A percentile compares a stretch with the other conserved stretches of the same genome.
Conservation (phyloP, 495 filamentous ascomycete genomes). For the Penicillium bovifimosum region DNA sequence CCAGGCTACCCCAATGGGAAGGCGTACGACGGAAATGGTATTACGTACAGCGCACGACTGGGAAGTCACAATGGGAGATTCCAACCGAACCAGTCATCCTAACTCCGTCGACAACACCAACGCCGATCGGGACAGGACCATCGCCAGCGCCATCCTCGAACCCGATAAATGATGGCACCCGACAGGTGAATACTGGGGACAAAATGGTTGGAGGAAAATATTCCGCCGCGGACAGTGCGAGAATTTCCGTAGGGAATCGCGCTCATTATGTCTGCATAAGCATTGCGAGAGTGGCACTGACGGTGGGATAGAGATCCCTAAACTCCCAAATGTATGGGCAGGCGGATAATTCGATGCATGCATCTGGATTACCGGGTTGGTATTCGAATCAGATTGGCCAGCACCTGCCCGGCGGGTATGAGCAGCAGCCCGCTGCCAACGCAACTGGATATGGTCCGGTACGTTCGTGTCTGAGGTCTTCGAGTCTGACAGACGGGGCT, state of each 20-base stretch:
- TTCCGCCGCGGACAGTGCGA: constrained; percentile 15
- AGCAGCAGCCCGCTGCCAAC: constrained; percentile 3
- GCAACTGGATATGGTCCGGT: constrained; percentile 11
- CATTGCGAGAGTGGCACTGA: constrained; percentile 26
- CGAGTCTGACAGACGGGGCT: not conserved
- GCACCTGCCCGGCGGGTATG: constrained; percentile 2
- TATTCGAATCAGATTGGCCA: constrained; percentile 14
- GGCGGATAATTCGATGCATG: constrained; percentile 10
- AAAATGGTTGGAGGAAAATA: constrained; percentile 15
- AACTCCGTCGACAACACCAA: constrained; percentile 33
- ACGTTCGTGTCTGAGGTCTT: not conserved
- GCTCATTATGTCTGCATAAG: constrained; percentile 21
- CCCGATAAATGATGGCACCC: constrained; percentile 16
- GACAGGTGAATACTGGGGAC: constrained; percentile 2
- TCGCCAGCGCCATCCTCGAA: constrained; percentile 23
- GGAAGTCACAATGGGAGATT: constrained; percentile 71
- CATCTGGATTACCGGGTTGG: constrained; percentile 13
- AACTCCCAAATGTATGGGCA: constrained; percentile 19
- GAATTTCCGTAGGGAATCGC: constrained; percentile 28
- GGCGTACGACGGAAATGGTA: constrained; percentile 68
- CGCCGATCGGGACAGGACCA: constrained; percentile 26
- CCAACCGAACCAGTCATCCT: constrained; percentile 57
- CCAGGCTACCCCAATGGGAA: constrained; percentile 77
- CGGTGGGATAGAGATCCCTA: constrained; percentile 28
- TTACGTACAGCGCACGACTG: constrained; percentile 71